These are phyloP conservation scores for Colletotrichum sp. DNA, from an alignment of 2,329 filamentous ascomycete species.

Conservation along the genomic window DNA sequence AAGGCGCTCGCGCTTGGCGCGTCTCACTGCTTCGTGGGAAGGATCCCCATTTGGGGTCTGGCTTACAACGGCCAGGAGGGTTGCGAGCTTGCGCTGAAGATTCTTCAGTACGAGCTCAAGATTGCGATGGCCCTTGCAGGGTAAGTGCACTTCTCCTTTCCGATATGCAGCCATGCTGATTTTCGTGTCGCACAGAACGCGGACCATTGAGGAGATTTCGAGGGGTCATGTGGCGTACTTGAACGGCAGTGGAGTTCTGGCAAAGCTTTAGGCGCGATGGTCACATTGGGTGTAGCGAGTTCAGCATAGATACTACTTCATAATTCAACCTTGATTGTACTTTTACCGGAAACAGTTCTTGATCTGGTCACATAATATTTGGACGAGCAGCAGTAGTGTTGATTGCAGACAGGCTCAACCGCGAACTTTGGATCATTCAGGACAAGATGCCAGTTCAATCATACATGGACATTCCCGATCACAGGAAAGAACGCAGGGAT, in stretches of 20 bases:
- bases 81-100: conserved; percentile 46
- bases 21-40: neutral
- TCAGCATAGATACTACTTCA: neutral
- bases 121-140: conserved; percentile 27
- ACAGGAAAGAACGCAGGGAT: neutral
- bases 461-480: neutral
- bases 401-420: neutral
- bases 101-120: conserved; percentile 40
- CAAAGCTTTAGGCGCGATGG: conserved; percentile 8
- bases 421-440: neutral
- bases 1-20: conserved; percentile 59
- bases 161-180: neutral
- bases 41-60: conserved; percentile 7
- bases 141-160: neutral
- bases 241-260: conserved; percentile 16
- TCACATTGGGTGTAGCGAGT: neutral
- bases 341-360: neutral
- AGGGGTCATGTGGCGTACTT: conserved; percentile 16
- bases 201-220: conserved; percentile 18
- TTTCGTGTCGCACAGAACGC: conserved; percentile 17
- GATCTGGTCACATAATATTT: neutral
- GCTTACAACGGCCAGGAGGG: conserved; percentile 33
- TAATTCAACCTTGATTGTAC: neutral
- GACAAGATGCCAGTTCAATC: neutral
- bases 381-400: neutral